phyloP scores from a whole-genome alignment of 495 filamentous ascomycete species.

The Penicillium bialowiezense region DNA sequence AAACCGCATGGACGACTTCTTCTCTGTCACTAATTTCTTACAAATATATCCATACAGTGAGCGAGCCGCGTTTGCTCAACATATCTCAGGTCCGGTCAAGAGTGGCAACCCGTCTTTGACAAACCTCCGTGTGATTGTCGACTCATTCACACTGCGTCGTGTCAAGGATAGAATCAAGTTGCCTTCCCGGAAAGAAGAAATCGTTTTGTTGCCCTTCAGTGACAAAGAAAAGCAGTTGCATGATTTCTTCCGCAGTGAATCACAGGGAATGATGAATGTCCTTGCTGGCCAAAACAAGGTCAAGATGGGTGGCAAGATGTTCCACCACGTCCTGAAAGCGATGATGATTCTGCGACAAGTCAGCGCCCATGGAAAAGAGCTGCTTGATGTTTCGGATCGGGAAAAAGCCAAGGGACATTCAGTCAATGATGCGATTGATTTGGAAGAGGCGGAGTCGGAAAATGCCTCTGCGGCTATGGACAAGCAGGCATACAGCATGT shows the following conservation, averaged over 20 bases:
- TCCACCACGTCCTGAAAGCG: slow-evolving; percentile 83
- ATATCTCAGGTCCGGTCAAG: slow-evolving; percentile 78
- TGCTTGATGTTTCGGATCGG: slow-evolving; percentile 79
- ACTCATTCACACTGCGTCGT: slow-evolving; percentile 88
- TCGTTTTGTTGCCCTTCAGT: slow-evolving; percentile 59
- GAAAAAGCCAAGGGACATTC: slow-evolving; percentile 74
- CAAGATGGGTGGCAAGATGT: slow-evolving; percentile 74
- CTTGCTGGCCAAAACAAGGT: slow-evolving; percentile 50
- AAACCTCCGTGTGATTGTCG: slow-evolving; percentile 85
- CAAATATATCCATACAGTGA: slow-evolving; percentile 85
- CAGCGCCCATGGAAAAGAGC: slow-evolving; percentile 86
- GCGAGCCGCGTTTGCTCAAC: slow-evolving; percentile 64
- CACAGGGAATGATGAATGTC: slow-evolving; percentile 56
- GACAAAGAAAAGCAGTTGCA: slow-evolving; percentile 54
- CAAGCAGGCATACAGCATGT: slow-evolving; percentile 75
- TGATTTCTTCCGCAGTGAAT: slow-evolving; percentile 62
- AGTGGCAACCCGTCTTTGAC: slow-evolving; percentile 75
- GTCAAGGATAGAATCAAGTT: slow-evolving; percentile 88
- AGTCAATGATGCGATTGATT: slow-evolving; percentile 76
- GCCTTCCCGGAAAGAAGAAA: slow-evolving; percentile 68
- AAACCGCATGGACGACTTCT: slow-evolving; percentile 88
- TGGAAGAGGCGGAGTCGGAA: slow-evolving; percentile 70
- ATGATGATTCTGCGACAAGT: slow-evolving; percentile 88
- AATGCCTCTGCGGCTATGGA: slow-evolving; percentile 53
- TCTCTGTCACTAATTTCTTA: slow-evolving; percentile 86